Conservation (phyloP, 441 rosid genomes). For the Viola pubescens region DNA sequence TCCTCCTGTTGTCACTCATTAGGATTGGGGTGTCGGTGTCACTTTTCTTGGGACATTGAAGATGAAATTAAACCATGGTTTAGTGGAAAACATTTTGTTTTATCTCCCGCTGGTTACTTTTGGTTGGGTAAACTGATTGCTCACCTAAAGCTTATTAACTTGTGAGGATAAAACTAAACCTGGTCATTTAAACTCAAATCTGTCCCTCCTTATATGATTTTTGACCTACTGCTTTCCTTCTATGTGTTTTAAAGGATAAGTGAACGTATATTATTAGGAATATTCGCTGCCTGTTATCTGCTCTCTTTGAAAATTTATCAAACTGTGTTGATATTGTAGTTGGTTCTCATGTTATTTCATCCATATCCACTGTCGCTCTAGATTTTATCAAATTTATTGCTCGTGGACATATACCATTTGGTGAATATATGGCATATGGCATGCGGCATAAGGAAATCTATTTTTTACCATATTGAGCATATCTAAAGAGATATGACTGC, state of each 20-base stretch:
- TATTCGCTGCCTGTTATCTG: neutral
- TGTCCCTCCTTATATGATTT: neutral
- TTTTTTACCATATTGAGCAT: neutral
- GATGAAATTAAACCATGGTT: too few relatives aligned
- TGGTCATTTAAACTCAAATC: conserved; percentile 4
- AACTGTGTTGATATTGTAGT: neutral
- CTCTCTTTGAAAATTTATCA: neutral
- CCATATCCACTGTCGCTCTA: too few relatives aligned
- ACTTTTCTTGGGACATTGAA: too few relatives aligned
- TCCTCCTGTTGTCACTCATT: too few relatives aligned
- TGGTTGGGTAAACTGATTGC: too few relatives aligned
- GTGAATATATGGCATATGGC: too few relatives aligned
- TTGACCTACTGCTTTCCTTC: neutral
- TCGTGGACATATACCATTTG: neutral
- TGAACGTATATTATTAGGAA: neutral
- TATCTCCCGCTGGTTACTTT: too few relatives aligned
- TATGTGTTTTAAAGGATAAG: neutral
- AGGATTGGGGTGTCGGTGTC: too few relatives aligned
- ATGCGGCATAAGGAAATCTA: too few relatives aligned
- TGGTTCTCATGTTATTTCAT: neutral
- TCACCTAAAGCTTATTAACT: conserved; percentile 10
- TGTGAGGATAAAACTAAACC: conserved; percentile 7
- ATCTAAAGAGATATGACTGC: neutral
- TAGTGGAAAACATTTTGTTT: too few relatives aligned
- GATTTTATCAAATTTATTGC: neutral